Conservation (phyloP, 768 basidiomycete species). For the Leccinum longicurvipes region DNA sequence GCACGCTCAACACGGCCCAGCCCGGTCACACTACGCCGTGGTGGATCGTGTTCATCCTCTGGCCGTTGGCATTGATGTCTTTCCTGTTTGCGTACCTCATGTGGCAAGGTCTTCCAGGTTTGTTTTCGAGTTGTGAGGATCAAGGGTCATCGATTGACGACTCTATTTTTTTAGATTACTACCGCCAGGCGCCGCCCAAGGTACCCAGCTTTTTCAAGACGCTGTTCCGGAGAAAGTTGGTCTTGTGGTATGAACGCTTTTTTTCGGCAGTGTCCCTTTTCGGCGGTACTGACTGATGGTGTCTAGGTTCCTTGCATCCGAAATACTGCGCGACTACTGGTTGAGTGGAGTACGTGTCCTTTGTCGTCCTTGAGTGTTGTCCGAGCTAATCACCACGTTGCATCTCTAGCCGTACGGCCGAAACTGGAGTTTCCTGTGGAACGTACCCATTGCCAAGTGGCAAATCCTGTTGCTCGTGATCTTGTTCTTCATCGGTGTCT, state of each 20-base stretch:
- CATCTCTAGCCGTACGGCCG: slow-evolving; percentile 77
- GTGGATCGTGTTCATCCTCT: slow-evolving; percentile 79
- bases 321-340: slow-evolving; percentile 91
- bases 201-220: slow-evolving; percentile 91
- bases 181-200: slow-evolving; percentile 89
- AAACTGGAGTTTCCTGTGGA: slow-evolving; percentile 95
- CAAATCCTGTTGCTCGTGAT: slow-evolving; percentile 77
- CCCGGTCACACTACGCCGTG: slow-evolving; percentile 64
- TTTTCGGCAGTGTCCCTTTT: background rate
- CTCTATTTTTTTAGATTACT: slow-evolving; percentile 57
- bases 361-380: background rate
- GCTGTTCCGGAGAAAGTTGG: slow-evolving; percentile 85
- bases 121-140: slow-evolving; percentile 16
- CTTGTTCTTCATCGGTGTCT: slow-evolving; percentile 83
- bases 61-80: slow-evolving; percentile 77
- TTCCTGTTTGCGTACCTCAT: slow-evolving; percentile 79
- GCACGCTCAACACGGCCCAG: slow-evolving; percentile 58
- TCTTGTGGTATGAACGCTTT: slow-evolving; percentile 59
- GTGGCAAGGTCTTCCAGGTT: slow-evolving; percentile 83
- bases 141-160: slow-evolving; percentile 4
- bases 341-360: slow-evolving; percentile 66
- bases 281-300: background rate
- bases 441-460: slow-evolving; percentile 76
- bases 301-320: slow-evolving; percentile 76
- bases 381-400: slow-evolving; percentile 10